A percentile compares a stretch with the other conserved stretches of the same genome.
Conservation (phyloP, 2,329 filamentous ascomycete genomes). For the Calonectria pseudoturangicola region DNA sequence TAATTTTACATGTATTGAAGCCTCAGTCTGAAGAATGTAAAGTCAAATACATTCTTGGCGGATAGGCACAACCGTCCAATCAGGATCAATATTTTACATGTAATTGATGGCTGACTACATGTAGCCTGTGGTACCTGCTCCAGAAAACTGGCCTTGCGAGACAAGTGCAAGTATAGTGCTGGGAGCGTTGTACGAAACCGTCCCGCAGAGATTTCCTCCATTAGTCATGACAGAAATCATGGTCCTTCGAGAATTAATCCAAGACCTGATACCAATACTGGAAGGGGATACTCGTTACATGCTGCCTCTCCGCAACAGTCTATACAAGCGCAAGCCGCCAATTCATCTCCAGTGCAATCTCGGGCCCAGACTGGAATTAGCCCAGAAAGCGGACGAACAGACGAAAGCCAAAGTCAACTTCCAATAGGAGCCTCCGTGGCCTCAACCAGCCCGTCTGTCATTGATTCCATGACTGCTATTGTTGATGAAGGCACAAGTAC, state of each 20-base stretch:
- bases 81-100: neutral
- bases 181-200: slow-evolving; percentile 30
- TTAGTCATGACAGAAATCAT: neutral
- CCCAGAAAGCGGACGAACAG: slow-evolving; percentile 1
- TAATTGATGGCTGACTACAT: neutral
- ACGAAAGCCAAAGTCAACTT: slow-evolving; percentile 29
- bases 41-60: neutral
- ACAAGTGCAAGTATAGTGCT: slow-evolving; percentile 55
- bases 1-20: neutral
- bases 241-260: neutral
- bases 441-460: slow-evolving; percentile 57
- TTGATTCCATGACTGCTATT: slow-evolving; percentile 67
- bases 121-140: slow-evolving; percentile 59
- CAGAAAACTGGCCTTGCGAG: slow-evolving; percentile 54
- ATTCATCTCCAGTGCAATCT: neutral
- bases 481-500: slow-evolving; percentile 63
- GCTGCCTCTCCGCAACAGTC: neutral
- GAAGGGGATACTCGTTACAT: slow-evolving; percentile 2
- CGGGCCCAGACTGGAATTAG: slow-evolving; percentile 1
- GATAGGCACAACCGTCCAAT: too few relatives aligned
- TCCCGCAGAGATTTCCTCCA: neutral
- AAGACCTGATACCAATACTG: neutral
- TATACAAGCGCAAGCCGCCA: neutral
- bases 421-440: slow-evolving; percentile 41
- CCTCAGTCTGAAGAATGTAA: neutral